Percentiles rank a stretch among this genome's conserved stretches.
These are phyloP conservation scores for Microsporum audouinii DNA, from an alignment of 2,329 filamentous ascomycete species.

Conservation along the genomic window DNA sequence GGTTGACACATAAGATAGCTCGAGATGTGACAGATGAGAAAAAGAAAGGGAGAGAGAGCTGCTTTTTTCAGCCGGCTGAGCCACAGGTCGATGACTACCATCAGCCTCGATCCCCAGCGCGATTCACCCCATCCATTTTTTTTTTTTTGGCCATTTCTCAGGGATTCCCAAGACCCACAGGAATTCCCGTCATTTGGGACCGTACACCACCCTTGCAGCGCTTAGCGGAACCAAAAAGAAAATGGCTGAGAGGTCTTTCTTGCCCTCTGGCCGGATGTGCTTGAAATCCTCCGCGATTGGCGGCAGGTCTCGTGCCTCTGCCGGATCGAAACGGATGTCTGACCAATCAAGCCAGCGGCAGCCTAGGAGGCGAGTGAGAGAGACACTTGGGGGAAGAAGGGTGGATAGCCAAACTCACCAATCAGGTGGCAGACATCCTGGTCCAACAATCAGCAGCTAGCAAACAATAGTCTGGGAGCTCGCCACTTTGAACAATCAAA, in stretches of 20 bases:
- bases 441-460: constrained; percentile 3
- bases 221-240: constrained; percentile 4
- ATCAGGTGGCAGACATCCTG: not conserved
- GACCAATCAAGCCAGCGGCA: not conserved
- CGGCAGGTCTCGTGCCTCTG: constrained; percentile 10
- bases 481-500: not conserved
- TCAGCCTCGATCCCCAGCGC: not conserved
- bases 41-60: not conserved
- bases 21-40: not conserved
- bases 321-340: constrained; percentile 3
- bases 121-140: not conserved
- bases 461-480: constrained; percentile 6
- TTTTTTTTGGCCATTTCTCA: not conserved
- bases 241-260: constrained; percentile 6
- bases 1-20: not conserved
- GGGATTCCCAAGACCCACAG: constrained; percentile 1
- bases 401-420: not conserved
- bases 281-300: constrained; percentile 16
- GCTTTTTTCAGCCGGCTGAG: not conserved
- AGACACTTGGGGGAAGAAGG: not conserved
- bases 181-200: constrained; percentile 12
- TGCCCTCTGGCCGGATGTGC: constrained; percentile 11
- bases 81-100: not conserved
- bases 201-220: constrained; percentile 14
- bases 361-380: not conserved